A percentile compares a stretch with the other conserved stretches of the same genome.
Conservation (phyloP, 371 early-diverging fungal genomes). For the Catenaria anguillulae region DNA sequence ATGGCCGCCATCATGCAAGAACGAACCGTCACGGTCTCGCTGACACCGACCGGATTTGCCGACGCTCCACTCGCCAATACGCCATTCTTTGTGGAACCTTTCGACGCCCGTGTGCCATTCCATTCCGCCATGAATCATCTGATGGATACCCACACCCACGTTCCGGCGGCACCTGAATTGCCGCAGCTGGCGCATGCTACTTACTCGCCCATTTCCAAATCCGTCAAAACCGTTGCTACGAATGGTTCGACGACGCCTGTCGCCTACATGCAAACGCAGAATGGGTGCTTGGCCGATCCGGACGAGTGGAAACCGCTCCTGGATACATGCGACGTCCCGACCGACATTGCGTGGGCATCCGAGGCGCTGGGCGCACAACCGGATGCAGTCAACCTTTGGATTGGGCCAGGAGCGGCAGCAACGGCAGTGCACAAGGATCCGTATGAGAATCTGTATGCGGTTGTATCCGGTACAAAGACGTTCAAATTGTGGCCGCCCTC, state of each 20-base stretch:
- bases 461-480: constrained; percentile 49
- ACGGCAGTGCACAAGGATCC: constrained; percentile 66
- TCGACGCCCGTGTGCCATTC: constrained; percentile 44
- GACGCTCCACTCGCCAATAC: constrained; percentile 46
- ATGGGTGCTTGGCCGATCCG: constrained; percentile 36
- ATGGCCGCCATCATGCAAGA: constrained; percentile 29
- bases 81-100: constrained; percentile 47
- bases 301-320: constrained; percentile 21
- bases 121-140: constrained; percentile 28
- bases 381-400: constrained; percentile 70
- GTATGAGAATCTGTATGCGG: constrained; percentile 64
- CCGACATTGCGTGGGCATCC: constrained; percentile 40
- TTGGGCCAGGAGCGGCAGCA: constrained; percentile 41
- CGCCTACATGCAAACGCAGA: constrained; percentile 53
- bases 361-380: constrained; percentile 39
- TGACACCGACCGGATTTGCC: constrained; percentile 26
- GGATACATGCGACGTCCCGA: constrained; percentile 33
- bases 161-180: constrained; percentile 8
- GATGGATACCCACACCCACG: neutral
- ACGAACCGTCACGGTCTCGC: constrained; percentile 39
- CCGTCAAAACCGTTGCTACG: neutral
- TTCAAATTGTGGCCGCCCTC: constrained; percentile 54
- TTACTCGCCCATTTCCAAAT: too few species aligned
- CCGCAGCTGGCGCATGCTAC: neutral
- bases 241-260: constrained; percentile 16